Base-by-base conservation (phyloP, 345 rosid genomes). In the Citrus cavaleriei region DNA sequence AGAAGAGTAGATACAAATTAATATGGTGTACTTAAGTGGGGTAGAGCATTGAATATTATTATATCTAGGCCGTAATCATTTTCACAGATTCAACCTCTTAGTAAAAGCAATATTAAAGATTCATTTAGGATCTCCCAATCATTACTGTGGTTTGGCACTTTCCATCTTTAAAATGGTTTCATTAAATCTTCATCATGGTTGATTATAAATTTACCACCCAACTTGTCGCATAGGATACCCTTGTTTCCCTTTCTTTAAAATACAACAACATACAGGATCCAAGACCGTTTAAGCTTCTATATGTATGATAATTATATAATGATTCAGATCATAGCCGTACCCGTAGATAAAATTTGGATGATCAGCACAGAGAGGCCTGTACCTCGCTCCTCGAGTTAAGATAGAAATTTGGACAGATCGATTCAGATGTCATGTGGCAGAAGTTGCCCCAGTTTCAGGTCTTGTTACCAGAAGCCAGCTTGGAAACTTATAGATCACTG, bases 1-100 rank as follows among this genome's bases (percentile, higher is more conserved):
- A 18, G 16, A 16, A 18, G 2, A 18, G 22, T 14, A 1, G 28
- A 32, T 27, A 35, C 65, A 57, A 16, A 72, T 10, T 32, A 57
- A 10, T 19, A 16, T 1, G 13, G 75, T 57, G 75, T 57, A 73
- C n/a, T 58, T n/a, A 54, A 16, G 34, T 22, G 51, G 76, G 42
- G 66, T 32, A 13, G 13, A 58, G 9, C 55, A 59, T 2, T 74
- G 27, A 64, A 62, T 62, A 62, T 28, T 46, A 46, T 46, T 46
- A 18, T 54, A 54, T 54, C 28, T 6, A 27, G 77, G 40, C 77
- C 59, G 22, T 61, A 71, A 71, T 64, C 78, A 51, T 71, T 49
- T 18, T 51, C 21, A 28, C 24, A 34, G 57, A 57, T 76, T 81
- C 64, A 72, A 58, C 55, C 13, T 22, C 7, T 24, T 59, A 30